These are phyloP conservation scores for Rhodotorula kratochvilovae DNA, from an alignment of 768 basidiomycete genomes.

Conservation along the genomic window DNA sequence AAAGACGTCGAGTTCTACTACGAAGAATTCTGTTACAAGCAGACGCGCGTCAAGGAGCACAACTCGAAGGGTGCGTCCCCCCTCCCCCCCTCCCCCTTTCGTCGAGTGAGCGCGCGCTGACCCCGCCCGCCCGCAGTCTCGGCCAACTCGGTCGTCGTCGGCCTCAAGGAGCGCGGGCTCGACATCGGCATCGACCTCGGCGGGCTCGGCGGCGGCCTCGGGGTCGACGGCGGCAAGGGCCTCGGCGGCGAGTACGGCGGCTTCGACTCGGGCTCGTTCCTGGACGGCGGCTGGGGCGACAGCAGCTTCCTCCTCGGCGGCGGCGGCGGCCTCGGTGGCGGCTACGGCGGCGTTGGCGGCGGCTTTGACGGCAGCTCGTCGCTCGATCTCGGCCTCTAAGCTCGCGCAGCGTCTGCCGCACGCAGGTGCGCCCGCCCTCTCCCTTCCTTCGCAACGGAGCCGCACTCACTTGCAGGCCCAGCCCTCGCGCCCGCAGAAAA, in stretches of 20 bases:
- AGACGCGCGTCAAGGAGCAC: constrained; percentile 2
- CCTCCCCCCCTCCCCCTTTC: background rate
- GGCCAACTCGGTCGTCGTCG: background rate
- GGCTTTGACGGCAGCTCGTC: too few relatives aligned
- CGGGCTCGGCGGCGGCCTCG: background rate
- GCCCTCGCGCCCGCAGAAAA: too few relatives aligned
- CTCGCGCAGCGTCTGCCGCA: too few relatives aligned
- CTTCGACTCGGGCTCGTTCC: background rate
- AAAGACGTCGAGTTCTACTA: constrained; percentile 6
- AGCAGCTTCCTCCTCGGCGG: background rate
- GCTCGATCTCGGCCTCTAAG: too few relatives aligned
- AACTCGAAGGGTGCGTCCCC: background rate
- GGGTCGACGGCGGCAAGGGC: background rate
- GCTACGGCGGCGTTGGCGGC: too few relatives aligned
- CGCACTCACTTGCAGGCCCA: too few relatives aligned
- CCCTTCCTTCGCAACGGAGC: too few relatives aligned
- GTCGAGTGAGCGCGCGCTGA: background rate
- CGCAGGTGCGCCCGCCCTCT: too few relatives aligned
- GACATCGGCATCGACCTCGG: too few relatives aligned
- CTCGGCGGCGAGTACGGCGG: background rate
- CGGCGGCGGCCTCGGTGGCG: too few relatives aligned
- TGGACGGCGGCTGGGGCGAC: background rate
- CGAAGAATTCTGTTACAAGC: constrained; percentile 18
- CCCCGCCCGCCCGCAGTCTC: background rate
- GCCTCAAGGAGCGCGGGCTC: background rate